Conservation (phyloP, 768 basidiomycete genomes). For the Thelephora ganbajun region DNA sequence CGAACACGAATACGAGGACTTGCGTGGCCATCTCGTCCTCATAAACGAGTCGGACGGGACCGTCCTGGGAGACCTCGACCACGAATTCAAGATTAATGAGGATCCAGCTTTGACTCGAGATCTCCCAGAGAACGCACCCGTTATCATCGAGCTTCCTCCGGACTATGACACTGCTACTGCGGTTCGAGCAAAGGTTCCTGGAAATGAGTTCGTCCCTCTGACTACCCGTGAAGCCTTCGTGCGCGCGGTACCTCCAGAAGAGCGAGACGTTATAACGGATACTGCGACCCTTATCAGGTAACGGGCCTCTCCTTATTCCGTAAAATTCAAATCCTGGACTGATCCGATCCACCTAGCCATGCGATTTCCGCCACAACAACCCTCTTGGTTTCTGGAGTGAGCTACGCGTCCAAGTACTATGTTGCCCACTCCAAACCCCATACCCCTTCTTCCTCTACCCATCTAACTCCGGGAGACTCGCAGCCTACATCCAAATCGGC, state of each 20-base stretch:
- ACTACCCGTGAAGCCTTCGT: conserved; percentile 37
- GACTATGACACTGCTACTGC: conserved; percentile 20
- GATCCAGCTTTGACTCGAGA: conserved; percentile 31
- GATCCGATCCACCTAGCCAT: conserved; percentile 26
- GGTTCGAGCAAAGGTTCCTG: not conserved
- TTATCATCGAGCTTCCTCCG: conserved; percentile 59
- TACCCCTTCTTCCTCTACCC: conserved; percentile 17
- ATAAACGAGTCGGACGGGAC: conserved; percentile 63
- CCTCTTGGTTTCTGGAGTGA: conserved; percentile 46
- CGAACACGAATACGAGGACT: conserved; percentile 5
- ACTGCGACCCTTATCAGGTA: conserved; percentile 53
- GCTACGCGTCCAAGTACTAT: conserved; percentile 46
- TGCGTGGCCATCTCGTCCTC: conserved; percentile 48
- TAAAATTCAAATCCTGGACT: not conserved
- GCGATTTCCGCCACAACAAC: conserved; percentile 56
- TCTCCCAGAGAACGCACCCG: conserved; percentile 41
- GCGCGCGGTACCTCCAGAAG: conserved; percentile 45
- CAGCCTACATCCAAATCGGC: conserved; percentile 8
- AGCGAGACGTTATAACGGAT: conserved; percentile 53
- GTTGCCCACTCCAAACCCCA: conserved; percentile 42
- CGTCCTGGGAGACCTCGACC: conserved; percentile 55
- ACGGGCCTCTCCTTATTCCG: conserved; percentile 8
- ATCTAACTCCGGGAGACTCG: conserved; percentile 2
- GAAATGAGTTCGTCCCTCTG: conserved; percentile 8
- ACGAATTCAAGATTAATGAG: conserved; percentile 39